Conservation (phyloP, 306 rosid species). For the Medicago arabica region DNA sequence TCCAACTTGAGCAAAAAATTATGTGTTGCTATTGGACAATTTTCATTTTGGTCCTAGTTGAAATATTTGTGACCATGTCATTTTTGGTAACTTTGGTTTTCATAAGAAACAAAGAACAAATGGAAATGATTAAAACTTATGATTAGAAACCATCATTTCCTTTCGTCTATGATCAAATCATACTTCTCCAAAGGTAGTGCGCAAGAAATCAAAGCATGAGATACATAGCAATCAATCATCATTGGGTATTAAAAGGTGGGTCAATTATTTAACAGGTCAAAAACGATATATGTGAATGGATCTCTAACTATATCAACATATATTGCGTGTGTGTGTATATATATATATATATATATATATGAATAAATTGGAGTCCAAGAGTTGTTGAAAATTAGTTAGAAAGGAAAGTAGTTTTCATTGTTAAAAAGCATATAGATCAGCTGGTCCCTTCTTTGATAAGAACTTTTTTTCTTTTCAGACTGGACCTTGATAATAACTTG, state of each 20-base stretch:
- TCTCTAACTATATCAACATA: conserved; percentile 23
- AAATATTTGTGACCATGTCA: conserved; percentile 17
- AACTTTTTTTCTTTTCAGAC: background rate
- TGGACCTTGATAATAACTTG: conserved; percentile 13
- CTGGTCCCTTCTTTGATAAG: background rate
- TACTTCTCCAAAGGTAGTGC: conserved; percentile 21
- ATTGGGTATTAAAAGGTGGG: conserved; percentile 16
- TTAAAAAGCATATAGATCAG: background rate
- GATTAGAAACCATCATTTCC: conserved; percentile 24
- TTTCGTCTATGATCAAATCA: conserved; percentile 33
- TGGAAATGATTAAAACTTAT: conserved; percentile 20
- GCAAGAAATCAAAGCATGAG: conserved; percentile 19
- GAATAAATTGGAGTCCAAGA: conserved; percentile 33
- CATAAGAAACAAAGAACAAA: background rate
- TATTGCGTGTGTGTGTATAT: too few species aligned
- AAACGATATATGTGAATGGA: conserved; percentile 18
- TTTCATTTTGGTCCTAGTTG: conserved; percentile 28
- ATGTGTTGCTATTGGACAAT: conserved; percentile 9
- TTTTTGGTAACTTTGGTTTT: conserved; percentile 29
- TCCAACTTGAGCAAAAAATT: conserved; percentile 20
- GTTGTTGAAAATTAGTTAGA: conserved; percentile 24
- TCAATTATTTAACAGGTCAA: conserved; percentile 29
- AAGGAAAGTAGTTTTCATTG: conserved; percentile 28
- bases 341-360: background rate
- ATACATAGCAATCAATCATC: background rate